Percentiles rank a stretch among this genome's conserved stretches.
Conservation (phyloP, 805 yeast genomes). For the Lipomyces spencermartinsiae region DNA sequence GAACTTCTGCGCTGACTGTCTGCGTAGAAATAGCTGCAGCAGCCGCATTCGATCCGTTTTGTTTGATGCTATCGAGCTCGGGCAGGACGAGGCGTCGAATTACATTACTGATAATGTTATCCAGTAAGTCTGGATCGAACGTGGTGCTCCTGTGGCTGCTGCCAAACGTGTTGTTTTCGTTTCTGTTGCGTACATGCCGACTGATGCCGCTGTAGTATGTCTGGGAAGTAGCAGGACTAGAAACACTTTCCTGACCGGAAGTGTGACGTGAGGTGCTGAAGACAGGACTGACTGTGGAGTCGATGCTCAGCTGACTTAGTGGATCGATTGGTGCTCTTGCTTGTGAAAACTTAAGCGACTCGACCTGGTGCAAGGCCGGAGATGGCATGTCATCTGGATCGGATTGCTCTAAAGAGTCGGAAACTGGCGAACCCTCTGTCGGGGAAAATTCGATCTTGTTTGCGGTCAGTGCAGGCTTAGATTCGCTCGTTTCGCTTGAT, state of each 20-base stretch:
- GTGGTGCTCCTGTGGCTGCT: not conserved
- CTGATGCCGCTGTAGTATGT: not conserved
- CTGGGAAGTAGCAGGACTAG: not conserved
- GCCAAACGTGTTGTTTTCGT: not conserved
- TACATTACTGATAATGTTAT: constrained; percentile 25
- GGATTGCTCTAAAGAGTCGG: not conserved
- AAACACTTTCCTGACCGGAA: not conserved
- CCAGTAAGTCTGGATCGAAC: constrained; percentile 24
- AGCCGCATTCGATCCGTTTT: not conserved
- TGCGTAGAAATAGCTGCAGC: not conserved
- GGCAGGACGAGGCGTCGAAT: constrained; percentile 26
- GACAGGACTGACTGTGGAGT: not conserved
- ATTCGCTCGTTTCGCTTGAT: not conserved
- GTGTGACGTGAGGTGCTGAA: not conserved
- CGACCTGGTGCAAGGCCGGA: not conserved
- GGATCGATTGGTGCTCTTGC: not conserved
- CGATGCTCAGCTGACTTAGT: not conserved
- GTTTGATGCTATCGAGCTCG: constrained; percentile 20
- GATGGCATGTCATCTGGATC: not conserved
- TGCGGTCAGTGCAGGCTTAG: not conserved
- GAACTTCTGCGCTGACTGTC: not conserved
- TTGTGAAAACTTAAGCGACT: not conserved
- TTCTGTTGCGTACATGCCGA: not conserved
- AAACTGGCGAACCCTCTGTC: not conserved
- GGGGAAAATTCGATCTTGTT: not conserved